These are phyloP conservation scores for Vigna trinervia DNA, from an alignment of 306 rosid genomes.

Conservation along the genomic window DNA sequence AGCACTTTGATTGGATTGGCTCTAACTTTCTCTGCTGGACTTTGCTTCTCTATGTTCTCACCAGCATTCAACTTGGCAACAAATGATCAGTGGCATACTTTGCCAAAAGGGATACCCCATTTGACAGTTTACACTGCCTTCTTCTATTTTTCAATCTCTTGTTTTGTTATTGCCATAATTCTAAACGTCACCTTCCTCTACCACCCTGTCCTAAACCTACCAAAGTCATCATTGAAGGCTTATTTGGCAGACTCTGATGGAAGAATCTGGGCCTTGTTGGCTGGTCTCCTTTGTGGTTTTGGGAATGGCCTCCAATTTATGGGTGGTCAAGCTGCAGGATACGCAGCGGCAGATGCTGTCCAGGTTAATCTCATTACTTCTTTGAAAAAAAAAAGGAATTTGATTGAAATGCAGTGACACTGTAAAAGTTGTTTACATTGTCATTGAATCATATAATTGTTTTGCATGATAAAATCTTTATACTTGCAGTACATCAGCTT, in stretches of 20 bases:
- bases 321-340: slow-evolving; percentile 99
- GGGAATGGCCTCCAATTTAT: slow-evolving; percentile 96
- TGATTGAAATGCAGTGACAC: not conserved
- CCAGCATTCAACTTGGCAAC: slow-evolving; percentile 96
- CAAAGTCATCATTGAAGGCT: slow-evolving; percentile 77
- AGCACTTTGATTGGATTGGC: slow-evolving; percentile 69
- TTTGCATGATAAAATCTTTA: too few relatives aligned
- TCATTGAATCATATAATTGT: too few relatives aligned
- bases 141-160: slow-evolving; percentile 84
- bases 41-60: slow-evolving; percentile 84
- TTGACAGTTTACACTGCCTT: slow-evolving; percentile 83
- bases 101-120: slow-evolving; percentile 78
- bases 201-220: slow-evolving; percentile 72
- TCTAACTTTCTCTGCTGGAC: slow-evolving; percentile 79
- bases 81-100: slow-evolving; percentile 89
- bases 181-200: slow-evolving; percentile 81
- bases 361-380: slow-evolving; percentile 63
- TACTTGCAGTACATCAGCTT: too few relatives aligned
- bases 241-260: slow-evolving; percentile 86
- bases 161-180: slow-evolving; percentile 68
- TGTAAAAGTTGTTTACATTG: not conserved
- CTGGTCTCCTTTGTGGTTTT: slow-evolving; percentile 89
- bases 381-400: not conserved
- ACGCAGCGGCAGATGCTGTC: slow-evolving; percentile 99
- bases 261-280: slow-evolving; percentile 91